Conservation (phyloP, 352 stramenopile species). For the Globisporangium irregulare region DNA sequence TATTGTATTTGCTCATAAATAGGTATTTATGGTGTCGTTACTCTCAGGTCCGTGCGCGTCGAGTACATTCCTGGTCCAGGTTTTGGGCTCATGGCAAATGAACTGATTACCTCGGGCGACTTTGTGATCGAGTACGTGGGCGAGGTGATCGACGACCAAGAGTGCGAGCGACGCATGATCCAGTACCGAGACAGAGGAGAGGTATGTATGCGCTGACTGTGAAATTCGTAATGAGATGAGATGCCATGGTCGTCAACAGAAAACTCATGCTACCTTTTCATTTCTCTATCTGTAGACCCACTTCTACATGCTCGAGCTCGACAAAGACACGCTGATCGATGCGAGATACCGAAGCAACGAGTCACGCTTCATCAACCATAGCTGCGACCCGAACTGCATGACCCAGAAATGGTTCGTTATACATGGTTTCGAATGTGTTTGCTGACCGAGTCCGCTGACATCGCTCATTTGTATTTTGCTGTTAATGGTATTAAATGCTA, state of each 20-base stretch:
- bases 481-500: constrained; percentile 8
- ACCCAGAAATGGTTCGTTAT: constrained; percentile 88
- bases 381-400: constrained; percentile 92
- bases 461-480: neutral
- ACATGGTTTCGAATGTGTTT: neutral
- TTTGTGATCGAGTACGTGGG: constrained; percentile 95
- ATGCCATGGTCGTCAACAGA: neutral
- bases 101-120: constrained; percentile 70
- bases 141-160: constrained; percentile 90
- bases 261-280: neutral
- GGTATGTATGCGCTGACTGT: constrained; percentile 8
- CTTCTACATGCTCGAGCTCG: constrained; percentile 88
- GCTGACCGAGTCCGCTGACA: neutral
- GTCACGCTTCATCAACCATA: constrained; percentile 96
- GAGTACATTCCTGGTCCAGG: constrained; percentile 82
- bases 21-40: constrained; percentile 4
- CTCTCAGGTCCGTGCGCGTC: constrained; percentile 38
- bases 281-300: constrained; percentile 33
- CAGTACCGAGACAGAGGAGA: constrained; percentile 56
- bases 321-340: constrained; percentile 85
- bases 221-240: neutral
- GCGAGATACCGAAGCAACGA: constrained; percentile 89
- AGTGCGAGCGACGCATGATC: constrained; percentile 64
- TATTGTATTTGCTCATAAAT: neutral
- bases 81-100: constrained; percentile 87